phyloP scores from a whole-genome alignment of 148 eudicot genomes.

The Spergularia marina region DNA sequence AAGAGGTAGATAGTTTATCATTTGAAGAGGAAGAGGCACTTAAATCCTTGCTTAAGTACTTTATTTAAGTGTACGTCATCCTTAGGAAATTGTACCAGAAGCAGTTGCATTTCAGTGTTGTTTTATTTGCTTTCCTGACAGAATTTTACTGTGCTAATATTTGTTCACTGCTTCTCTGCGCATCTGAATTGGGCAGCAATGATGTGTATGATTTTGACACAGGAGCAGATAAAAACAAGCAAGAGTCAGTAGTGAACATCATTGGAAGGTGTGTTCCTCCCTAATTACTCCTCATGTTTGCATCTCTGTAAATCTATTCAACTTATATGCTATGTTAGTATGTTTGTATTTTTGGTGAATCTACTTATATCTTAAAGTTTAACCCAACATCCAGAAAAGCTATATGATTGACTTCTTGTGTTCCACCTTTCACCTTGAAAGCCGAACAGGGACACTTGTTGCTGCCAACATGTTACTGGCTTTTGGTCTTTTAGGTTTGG shows the following conservation, averaged over 20 bases:
- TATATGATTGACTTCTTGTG: constrained; percentile 23
- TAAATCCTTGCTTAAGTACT: background rate
- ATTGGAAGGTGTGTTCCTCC: constrained; percentile 60
- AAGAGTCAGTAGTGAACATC: constrained; percentile 92
- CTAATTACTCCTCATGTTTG: background rate
- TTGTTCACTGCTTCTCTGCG: constrained; percentile 21
- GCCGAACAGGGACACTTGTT: constrained; percentile 78
- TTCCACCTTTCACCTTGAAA: constrained; percentile 26
- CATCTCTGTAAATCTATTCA: background rate
- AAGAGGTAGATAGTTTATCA: background rate
- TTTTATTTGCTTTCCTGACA: background rate
- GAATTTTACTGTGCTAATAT: constrained; percentile 8
- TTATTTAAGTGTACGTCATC: background rate
- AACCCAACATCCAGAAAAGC: background rate
- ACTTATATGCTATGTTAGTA: background rate
- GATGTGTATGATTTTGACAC: constrained; percentile 99
- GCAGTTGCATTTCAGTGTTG: background rate
- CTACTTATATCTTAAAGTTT: background rate
- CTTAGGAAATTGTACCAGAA: background rate
- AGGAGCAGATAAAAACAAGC: constrained; percentile 93
- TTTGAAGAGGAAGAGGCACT: no score
- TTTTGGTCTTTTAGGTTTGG: constrained; percentile 61
- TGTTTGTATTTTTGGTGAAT: background rate
- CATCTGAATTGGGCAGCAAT: constrained; percentile 67
- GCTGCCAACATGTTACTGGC: constrained; percentile 67